Percentiles rank a stretch among this genome's conserved stretches.
Evolutionary conservation across 2,329 filamentous ascomycete genomes (phyloP).

Genomic region (Thielaviopsis populi): DNA sequence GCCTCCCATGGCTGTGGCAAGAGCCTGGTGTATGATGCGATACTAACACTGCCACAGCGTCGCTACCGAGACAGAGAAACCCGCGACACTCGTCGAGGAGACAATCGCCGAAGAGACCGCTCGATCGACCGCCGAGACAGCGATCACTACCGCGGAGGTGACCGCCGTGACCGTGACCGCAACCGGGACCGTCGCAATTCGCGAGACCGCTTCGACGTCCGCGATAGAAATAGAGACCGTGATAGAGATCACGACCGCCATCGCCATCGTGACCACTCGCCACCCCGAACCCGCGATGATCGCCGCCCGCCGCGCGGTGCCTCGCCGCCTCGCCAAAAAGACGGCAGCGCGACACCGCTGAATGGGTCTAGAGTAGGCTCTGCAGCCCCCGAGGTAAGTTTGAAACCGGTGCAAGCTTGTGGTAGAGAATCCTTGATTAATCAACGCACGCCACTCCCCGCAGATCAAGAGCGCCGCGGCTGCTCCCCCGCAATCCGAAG

Average conservation of each 20-base stretch:
- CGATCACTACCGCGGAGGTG: constrained; percentile 44
- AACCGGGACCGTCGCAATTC: constrained; percentile 49
- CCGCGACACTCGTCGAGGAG: constrained; percentile 36
- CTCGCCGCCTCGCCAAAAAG: constrained; percentile 31
- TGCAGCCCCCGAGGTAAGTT: constrained; percentile 28
- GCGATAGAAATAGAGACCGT: constrained; percentile 39
- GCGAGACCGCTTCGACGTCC: constrained; percentile 42
- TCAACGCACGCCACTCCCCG: constrained; percentile 10
- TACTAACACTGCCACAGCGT: constrained; percentile 37
- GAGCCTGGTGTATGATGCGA: constrained; percentile 18
- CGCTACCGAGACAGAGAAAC: constrained; percentile 42
- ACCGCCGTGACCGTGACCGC: constrained; percentile 34
- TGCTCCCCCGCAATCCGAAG: constrained; percentile 43
- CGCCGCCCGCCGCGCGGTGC: constrained; percentile 45
- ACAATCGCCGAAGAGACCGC: constrained; percentile 52
- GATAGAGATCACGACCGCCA: constrained; percentile 50
- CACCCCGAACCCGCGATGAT: constrained; percentile 18
- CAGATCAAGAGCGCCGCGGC: constrained; percentile 20
- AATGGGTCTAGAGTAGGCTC: constrained; percentile 25
- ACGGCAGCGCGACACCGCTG: constrained; percentile 25
- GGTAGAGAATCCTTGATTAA: constrained; percentile 8
- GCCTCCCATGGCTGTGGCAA: neutral
- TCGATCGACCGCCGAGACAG: constrained; percentile 54
- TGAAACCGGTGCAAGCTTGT: constrained; percentile 36
- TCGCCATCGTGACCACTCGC: constrained; percentile 29